Conservation (phyloP, 1,284 basidiomycete species). For the Leccinum ambiguum region DNA sequence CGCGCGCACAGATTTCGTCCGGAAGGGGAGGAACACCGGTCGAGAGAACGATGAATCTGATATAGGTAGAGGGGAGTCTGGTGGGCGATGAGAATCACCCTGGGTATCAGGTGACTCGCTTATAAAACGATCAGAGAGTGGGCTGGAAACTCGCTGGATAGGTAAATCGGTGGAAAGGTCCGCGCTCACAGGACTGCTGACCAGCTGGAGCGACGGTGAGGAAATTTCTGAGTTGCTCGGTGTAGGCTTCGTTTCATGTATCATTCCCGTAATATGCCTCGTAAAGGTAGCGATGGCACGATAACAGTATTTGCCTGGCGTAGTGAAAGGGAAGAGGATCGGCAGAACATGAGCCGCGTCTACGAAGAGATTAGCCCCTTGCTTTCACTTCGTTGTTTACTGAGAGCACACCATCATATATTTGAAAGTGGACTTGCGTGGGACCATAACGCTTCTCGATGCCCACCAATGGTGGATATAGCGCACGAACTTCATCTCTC, state of each 20-base stretch:
- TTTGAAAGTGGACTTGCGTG: constrained; percentile 91
- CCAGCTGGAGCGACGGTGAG: neutral
- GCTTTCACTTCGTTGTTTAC: constrained; percentile 4
- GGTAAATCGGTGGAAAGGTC: neutral
- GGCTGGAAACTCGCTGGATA: constrained; percentile 6
- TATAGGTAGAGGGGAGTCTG: neutral
- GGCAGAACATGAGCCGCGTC: constrained; percentile 78
- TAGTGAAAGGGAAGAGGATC: constrained; percentile 80
- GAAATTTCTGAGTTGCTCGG: constrained; percentile 18
- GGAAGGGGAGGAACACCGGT: constrained; percentile 16
- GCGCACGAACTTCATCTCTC: constrained; percentile 52
- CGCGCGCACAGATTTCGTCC: constrained; percentile 16
- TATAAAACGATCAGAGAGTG: constrained; percentile 12
- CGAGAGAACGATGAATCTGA: constrained; percentile 14
- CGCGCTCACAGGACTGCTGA: constrained; percentile 10
- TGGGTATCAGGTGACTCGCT: constrained; percentile 3
- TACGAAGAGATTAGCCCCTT: constrained; percentile 27
- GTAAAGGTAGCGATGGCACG: constrained; percentile 69
- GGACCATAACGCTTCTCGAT: constrained; percentile 66
- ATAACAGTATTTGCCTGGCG: constrained; percentile 78
- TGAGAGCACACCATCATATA: constrained; percentile 62
- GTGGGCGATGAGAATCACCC: neutral
- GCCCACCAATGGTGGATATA: constrained; percentile 67
- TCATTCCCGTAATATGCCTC: constrained; percentile 59
- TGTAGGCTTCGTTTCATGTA: constrained; percentile 9